Conservation (phyloP, 2,329 filamentous ascomycete genomes). For the Trichoderma atrobrunneum region DNA sequence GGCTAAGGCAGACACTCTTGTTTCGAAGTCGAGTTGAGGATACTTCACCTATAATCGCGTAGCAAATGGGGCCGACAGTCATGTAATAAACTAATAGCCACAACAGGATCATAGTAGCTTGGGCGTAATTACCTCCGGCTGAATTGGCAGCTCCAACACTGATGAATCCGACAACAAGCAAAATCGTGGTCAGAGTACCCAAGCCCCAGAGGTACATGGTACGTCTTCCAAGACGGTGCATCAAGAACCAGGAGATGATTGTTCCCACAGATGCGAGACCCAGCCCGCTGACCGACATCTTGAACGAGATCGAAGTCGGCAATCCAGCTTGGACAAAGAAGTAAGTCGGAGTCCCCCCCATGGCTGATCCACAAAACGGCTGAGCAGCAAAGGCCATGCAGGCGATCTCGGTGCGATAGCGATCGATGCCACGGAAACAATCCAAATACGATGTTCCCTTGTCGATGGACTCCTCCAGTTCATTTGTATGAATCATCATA, state of each 20-base stretch:
- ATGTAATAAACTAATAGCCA: constrained; percentile 41
- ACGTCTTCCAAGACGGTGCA: constrained; percentile 38
- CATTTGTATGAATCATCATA: not conserved
- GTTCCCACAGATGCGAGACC: constrained; percentile 15
- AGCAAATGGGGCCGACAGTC: constrained; percentile 40
- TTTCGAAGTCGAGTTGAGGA: constrained; percentile 37
- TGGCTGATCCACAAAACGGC: constrained; percentile 29
- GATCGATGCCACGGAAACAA: not conserved
- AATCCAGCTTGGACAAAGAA: constrained; percentile 44
- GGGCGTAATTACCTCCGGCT: constrained; percentile 29
- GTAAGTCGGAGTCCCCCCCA: constrained; percentile 32
- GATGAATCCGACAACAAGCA: constrained; percentile 38
- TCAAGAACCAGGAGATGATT: constrained; percentile 40
- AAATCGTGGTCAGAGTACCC: constrained; percentile 29
- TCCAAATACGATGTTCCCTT: constrained; percentile 26
- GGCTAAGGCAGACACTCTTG: constrained; percentile 38
- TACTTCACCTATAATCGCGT: constrained; percentile 40
- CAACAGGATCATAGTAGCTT: constrained; percentile 38
- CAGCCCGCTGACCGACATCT: constrained; percentile 34
- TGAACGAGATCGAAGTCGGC: constrained; percentile 34
- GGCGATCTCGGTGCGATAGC: not conserved
- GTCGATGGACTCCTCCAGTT: constrained; percentile 19
- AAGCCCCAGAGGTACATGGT: constrained; percentile 39
- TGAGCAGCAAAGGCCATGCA: constrained; percentile 21
- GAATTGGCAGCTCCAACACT: not conserved